Base-by-base conservation (phyloP, 805 yeast species). In the Ogataea neopini region DNA sequence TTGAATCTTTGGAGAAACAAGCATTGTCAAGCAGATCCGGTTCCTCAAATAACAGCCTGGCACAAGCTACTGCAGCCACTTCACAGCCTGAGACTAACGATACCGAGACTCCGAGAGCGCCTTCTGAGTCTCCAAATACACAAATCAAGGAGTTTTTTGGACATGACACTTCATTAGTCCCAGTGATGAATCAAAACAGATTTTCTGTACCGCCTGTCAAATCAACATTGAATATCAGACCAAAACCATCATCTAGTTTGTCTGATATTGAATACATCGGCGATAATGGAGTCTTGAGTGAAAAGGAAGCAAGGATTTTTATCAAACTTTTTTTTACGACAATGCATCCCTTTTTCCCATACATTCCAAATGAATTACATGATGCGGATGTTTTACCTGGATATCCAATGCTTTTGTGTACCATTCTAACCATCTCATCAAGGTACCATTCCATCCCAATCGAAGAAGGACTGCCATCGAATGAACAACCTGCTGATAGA, bases 311-410 rank as follows among this genome's bases (percentile, higher is more conserved):
- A 2, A 75, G 71, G 39, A 68, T 66, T 41, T 65, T 84, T 26
- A 76, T 86, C 20, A 72, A 75, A 32, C 62, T 81, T 44, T 91
- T 87, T 65, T 88, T 88, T 62, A 64, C 79, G 3, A 80, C 89
- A 3, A 78, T 91, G 82, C 95, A 88, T 64, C 97, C 96, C 2
- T 91, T 81, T 64, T 91, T 86, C 68, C 97, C 97, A 1, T 87
- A 84, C 61, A 76, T 92, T 33, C 96, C 97, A 0, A 70, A 74
- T 25, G 87, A 85, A 52, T 62, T 90, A 33, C 91, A 84, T 42
- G 74, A 80, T 45, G 79, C 88, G 0, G 77, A 79, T 37, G 79
- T 76, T 6, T 67, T 91, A 28, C 83, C 90, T 0, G 84, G 84
- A 3, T 86, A 87, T 64, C 96, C 97, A 1, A 81, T 91, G 52